These are phyloP conservation scores for Rhizopus delemar DNA, from an alignment of 371 early-diverging fungal species.

Conservation along the genomic window DNA sequence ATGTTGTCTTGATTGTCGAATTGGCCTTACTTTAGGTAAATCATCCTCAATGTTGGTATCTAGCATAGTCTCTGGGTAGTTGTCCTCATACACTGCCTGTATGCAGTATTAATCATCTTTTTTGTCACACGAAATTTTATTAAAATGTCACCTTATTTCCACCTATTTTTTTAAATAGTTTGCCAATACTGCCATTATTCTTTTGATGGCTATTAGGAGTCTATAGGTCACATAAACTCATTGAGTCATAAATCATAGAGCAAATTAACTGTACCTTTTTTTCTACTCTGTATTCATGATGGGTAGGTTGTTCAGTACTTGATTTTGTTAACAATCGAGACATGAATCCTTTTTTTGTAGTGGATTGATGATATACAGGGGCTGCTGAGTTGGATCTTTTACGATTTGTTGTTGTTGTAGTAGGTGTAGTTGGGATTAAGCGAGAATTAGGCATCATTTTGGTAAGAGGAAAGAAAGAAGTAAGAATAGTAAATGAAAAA, in stretches of 20 bases:
- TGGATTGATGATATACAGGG: not conserved
- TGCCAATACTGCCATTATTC: constrained; percentile 21
- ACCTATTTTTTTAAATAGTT: constrained; percentile 25
- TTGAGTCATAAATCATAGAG: too few relatives aligned
- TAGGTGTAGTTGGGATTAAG: constrained; percentile 3
- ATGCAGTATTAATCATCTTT: not conserved
- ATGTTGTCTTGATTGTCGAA: constrained; percentile 11
- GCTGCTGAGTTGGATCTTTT: constrained; percentile 22
- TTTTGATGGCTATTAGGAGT: not conserved
- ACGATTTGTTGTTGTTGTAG: constrained; percentile 2
- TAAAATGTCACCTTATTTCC: constrained; percentile 17
- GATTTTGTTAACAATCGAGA: constrained; percentile 17
- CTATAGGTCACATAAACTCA: too few relatives aligned
- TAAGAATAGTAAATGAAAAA: constrained; percentile 5
- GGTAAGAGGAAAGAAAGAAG: constrained; percentile 7
- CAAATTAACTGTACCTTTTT: not conserved
- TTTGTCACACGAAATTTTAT: not conserved
- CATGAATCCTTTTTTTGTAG: constrained; percentile 22
- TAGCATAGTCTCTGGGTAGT: too few relatives aligned
- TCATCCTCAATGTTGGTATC: not conserved
- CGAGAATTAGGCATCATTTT: constrained; percentile 34
- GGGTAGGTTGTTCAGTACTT: not conserved
- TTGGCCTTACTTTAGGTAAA: constrained; percentile 21
- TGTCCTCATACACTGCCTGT: not conserved
- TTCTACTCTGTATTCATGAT: not conserved